A percentile compares a stretch with the other conserved stretches of the same genome.
Conservation (phyloP, 2,329 filamentous ascomycete species). For the Fusarium sp. region DNA sequence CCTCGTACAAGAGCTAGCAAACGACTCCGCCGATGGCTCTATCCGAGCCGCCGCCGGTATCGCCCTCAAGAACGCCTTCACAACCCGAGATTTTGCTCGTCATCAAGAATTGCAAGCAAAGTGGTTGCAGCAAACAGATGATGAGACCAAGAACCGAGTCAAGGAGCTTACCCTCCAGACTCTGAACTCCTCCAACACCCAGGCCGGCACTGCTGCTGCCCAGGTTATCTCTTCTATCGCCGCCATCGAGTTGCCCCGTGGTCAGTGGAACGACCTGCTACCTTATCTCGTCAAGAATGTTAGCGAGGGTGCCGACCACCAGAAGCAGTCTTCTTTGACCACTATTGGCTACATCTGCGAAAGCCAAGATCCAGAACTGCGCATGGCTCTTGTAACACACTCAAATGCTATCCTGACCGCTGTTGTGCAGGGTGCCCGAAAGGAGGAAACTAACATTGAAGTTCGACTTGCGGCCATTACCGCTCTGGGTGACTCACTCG, state of each 20-base stretch:
- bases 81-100: slow-evolving; percentile 86
- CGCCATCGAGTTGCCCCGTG: slow-evolving; percentile 90
- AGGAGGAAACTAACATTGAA: slow-evolving; percentile 92
- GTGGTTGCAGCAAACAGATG: slow-evolving; percentile 88
- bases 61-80: slow-evolving; percentile 98
- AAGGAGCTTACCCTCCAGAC: slow-evolving; percentile 93
- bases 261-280: slow-evolving; percentile 96
- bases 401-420: slow-evolving; percentile 98
- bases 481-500: slow-evolving; percentile 93
- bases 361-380: slow-evolving; percentile 87
- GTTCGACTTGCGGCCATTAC: slow-evolving; percentile 93
- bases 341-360: slow-evolving; percentile 99
- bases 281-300: slow-evolving; percentile 90
- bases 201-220: slow-evolving; percentile 88
- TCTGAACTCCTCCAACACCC: slow-evolving; percentile 79
- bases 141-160: slow-evolving; percentile 84
- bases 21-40: slow-evolving; percentile 82
- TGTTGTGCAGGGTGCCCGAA: slow-evolving; percentile 95
- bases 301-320: slow-evolving; percentile 82
- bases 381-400: slow-evolving; percentile 82
- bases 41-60: slow-evolving; percentile 96
- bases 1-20: slow-evolving; percentile 92
- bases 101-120: slow-evolving; percentile 91
- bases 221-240: slow-evolving; percentile 97
- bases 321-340: slow-evolving; percentile 94